These are phyloP conservation scores for Kewa caespitosa DNA, from an alignment of 179 eudicot genomes.

Conservation along the genomic window DNA sequence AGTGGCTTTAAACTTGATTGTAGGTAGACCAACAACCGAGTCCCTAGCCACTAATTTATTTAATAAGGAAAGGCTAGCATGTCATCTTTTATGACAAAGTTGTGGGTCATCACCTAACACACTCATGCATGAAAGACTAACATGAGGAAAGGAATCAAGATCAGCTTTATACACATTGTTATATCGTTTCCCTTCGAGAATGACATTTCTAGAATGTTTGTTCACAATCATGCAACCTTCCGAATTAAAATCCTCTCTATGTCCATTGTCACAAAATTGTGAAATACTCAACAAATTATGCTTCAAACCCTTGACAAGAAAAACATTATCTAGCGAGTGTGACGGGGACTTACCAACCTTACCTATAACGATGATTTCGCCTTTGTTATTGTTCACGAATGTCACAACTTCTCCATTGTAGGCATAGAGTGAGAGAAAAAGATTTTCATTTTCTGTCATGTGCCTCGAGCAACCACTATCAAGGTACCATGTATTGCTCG, in stretches of 20 bases:
- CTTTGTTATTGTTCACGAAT: background rate
- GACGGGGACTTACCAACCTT: background rate
- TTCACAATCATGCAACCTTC: background rate
- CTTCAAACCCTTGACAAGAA: background rate
- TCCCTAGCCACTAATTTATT: background rate
- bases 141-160: background rate
- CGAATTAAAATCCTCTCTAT: background rate
- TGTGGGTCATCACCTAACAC: background rate
- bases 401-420: constrained; percentile 6
- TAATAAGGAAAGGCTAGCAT: background rate
- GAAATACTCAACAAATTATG: constrained; percentile 5
- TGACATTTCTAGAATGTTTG: background rate
- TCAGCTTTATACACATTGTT: background rate
- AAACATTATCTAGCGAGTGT: background rate
- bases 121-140: background rate
- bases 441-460: background rate
- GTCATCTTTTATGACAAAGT: background rate
- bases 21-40: background rate
- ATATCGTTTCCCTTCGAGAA: background rate
- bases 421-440: background rate
- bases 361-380: background rate
- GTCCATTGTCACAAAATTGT: background rate
- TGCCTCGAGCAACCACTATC: constrained; percentile 1
- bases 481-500: background rate
- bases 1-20: background rate